phyloP scores from a whole-genome alignment of 192 early-diverging fungal species.

The Podila epicladia region DNA sequence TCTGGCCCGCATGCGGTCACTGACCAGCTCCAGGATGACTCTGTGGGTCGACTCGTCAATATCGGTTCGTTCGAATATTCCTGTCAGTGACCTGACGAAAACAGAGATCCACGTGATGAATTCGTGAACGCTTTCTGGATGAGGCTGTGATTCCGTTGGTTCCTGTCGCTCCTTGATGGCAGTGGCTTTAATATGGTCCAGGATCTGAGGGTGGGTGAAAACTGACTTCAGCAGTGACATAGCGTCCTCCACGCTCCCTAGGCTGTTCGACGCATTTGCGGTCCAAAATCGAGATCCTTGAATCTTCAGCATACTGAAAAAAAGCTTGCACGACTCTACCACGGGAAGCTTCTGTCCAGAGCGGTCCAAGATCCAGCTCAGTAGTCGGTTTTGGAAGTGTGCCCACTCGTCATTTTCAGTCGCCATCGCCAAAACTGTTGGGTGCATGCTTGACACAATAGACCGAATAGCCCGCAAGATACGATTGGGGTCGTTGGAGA shows the following conservation, averaged over 20 bases:
- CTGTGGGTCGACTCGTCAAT: background rate
- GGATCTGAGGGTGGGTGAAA: constrained; percentile 15
- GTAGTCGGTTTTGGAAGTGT: constrained; percentile 1
- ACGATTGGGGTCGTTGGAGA: constrained; percentile 11
- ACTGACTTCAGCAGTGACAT: constrained; percentile 9
- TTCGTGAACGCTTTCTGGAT: constrained; percentile 3
- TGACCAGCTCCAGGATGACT: background rate
- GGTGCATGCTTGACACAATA: constrained; percentile 19
- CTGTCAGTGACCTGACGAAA: constrained; percentile 28
- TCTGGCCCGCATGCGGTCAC: constrained; percentile 12
- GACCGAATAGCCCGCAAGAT: constrained; percentile 21
- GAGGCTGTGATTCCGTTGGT: background rate
- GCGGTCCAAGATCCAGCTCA: constrained; percentile 3
- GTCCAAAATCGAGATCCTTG: constrained; percentile 30
- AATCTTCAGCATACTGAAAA: constrained; percentile 16
- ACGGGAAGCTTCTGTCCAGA: constrained; percentile 1
- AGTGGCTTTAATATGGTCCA: constrained; percentile 11
- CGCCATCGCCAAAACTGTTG: background rate
- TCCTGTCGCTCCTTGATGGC: constrained; percentile 4
- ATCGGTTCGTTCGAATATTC: background rate
- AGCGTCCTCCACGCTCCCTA: background rate
- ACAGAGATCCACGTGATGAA: constrained; percentile 22
- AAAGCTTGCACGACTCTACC: constrained; percentile 16
- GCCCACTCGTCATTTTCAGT: constrained; percentile 12
- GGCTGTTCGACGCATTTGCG: background rate